phyloP scores from a whole-genome alignment of 2,329 filamentous ascomycete species.

The Fusarium guadeloupense region DNA sequence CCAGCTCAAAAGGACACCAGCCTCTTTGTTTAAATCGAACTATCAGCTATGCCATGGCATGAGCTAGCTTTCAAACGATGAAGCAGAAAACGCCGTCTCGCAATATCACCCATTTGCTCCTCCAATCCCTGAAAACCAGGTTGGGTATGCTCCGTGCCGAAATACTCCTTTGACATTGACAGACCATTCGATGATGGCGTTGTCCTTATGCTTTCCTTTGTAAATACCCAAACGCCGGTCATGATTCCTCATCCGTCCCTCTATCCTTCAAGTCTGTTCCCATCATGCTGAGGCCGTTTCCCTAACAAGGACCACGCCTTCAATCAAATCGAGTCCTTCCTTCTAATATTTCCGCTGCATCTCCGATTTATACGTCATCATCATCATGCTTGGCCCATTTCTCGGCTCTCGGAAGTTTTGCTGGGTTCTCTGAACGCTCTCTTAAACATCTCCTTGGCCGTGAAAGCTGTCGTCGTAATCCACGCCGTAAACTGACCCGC shows the following conservation, averaged over 20 bases:
- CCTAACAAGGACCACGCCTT: neutral
- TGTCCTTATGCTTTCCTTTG: constrained; percentile 13
- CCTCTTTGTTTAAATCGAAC: constrained; percentile 7
- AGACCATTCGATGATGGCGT: constrained; percentile 22
- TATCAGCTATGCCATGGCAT: constrained; percentile 4
- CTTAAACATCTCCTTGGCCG: constrained; percentile 59
- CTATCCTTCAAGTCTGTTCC: constrained; percentile 4
- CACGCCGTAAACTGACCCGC: constrained; percentile 64
- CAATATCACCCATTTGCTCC: constrained; percentile 13
- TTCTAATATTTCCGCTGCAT: neutral
- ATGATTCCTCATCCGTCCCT: constrained; percentile 15
- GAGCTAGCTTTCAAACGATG: constrained; percentile 10
- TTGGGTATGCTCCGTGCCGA: constrained; percentile 31
- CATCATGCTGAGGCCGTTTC: neutral
- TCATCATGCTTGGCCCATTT: constrained; percentile 52
- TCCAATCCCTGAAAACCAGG: constrained; percentile 24
- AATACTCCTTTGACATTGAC: constrained; percentile 33
- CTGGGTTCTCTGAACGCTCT: constrained; percentile 47
- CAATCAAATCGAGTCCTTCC: neutral
- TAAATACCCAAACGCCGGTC: constrained; percentile 38
- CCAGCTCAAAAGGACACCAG: constrained; percentile 15
- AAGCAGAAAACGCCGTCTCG: constrained; percentile 34
- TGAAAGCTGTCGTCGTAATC: constrained; percentile 58
- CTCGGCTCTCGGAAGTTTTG: constrained; percentile 36
- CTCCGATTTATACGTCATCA: neutral